These are phyloP conservation scores for Gossypium rotundifolium DNA, from an alignment of 345 rosid species.

Conservation along the genomic window DNA sequence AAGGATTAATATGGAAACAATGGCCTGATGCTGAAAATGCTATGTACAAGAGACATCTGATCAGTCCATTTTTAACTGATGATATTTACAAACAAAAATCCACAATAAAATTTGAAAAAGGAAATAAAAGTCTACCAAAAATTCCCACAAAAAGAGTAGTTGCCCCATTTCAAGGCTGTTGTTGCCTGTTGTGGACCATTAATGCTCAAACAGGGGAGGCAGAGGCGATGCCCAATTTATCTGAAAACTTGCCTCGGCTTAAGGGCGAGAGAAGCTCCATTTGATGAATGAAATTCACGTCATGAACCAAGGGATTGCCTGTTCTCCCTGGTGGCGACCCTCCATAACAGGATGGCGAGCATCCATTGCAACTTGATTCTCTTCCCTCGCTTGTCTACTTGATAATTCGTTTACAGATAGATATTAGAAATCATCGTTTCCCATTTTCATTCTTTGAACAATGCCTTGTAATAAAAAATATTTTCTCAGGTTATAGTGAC, in stretches of 20 bases:
- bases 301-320: slow-evolving; percentile 61
- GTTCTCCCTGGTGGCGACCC: slow-evolving; percentile 77
- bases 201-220: slow-evolving; percentile 25
- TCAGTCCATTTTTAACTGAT: neutral
- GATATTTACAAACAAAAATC: neutral
- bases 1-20: neutral
- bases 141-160: neutral
- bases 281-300: slow-evolving; percentile 56
- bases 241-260: slow-evolving; percentile 41
- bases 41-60: neutral
- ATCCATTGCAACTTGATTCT: slow-evolving; percentile 32
- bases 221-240: slow-evolving; percentile 31
- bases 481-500: slow-evolving; percentile 8
- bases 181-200: neutral
- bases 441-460: neutral
- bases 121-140: slow-evolving; percentile 3
- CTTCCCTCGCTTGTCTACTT: slow-evolving; percentile 32
- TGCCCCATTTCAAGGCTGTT: neutral
- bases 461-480: neutral
- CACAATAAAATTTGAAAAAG: neutral
- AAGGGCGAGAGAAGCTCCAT: slow-evolving; percentile 62
- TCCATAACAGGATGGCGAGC: slow-evolving; percentile 36
- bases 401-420: neutral
- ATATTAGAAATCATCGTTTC: neutral
- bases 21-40: neutral